These are phyloP conservation scores for Penicillium egyptiacum DNA, from an alignment of 495 filamentous ascomycete genomes.

Conservation along the genomic window DNA sequence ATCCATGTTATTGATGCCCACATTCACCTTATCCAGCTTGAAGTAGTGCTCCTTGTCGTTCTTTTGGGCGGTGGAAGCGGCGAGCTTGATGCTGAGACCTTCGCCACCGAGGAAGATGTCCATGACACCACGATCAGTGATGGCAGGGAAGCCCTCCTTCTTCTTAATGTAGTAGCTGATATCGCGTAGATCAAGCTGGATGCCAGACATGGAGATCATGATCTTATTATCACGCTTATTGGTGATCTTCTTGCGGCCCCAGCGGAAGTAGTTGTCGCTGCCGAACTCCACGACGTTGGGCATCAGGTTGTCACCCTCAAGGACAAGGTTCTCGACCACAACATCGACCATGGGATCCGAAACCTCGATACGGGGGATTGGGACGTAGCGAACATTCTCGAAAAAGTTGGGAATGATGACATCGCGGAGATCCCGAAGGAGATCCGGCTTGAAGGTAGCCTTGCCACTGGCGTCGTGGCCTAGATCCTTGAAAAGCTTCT, in stretches of 20 bases:
- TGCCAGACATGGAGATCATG: slow-evolving; percentile 79
- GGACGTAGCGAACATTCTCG: slow-evolving; percentile 87
- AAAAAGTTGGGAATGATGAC: slow-evolving; percentile 84
- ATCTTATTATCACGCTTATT: slow-evolving; percentile 79
- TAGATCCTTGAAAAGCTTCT: slow-evolving; percentile 85
- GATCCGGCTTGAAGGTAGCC: slow-evolving; percentile 83
- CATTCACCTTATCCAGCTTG: slow-evolving; percentile 86
- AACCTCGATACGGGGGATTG: slow-evolving; percentile 92
- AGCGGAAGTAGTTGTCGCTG: slow-evolving; percentile 93
- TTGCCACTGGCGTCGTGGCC: slow-evolving; percentile 84
- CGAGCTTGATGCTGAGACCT: slow-evolving; percentile 90
- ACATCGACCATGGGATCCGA: slow-evolving; percentile 82
- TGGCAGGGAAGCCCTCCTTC: slow-evolving; percentile 90
- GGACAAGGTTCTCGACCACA: slow-evolving; percentile 87
- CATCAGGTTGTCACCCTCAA: slow-evolving; percentile 96
- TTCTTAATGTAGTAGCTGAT: slow-evolving; percentile 94
- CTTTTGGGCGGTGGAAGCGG: slow-evolving; percentile 77
- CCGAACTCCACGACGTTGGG: slow-evolving; percentile 91
- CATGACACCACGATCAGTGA: slow-evolving; percentile 86
- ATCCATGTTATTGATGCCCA: slow-evolving; percentile 79
- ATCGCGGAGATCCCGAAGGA: slow-evolving; percentile 83
- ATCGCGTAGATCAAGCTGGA: slow-evolving; percentile 68
- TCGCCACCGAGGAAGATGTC: slow-evolving; percentile 86
- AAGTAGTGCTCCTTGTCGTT: slow-evolving; percentile 79
- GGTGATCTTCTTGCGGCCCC: slow-evolving; percentile 80